Percentiles rank a stretch among this genome's conserved stretches.
Evolutionary conservation across 768 basidiomycete species (phyloP).

Genomic region (Imleria badia): DNA sequence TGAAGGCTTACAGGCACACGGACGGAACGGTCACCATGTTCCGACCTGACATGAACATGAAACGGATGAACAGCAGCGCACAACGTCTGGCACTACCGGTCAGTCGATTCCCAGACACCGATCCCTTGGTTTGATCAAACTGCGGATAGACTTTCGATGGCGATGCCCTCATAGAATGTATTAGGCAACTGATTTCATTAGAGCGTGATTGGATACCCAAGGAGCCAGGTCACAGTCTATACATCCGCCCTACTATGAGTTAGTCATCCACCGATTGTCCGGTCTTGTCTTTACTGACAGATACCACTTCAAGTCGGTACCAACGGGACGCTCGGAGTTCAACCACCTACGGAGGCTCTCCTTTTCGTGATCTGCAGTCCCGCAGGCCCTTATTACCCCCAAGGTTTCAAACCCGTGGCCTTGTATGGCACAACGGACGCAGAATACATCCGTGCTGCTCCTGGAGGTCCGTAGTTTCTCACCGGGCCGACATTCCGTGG

Average conservation of each 20-base stretch:
- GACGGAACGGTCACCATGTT: constrained; percentile 79
- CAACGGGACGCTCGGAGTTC: constrained; percentile 44
- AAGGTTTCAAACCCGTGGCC: constrained; percentile 90
- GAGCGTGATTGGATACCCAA: constrained; percentile 93
- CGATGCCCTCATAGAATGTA: constrained; percentile 68
- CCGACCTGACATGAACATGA: constrained; percentile 97
- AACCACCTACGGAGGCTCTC: constrained; percentile 65
- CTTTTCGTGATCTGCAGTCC: constrained; percentile 64
- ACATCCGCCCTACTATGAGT: constrained; percentile 82
- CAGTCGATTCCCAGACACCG: constrained; percentile 21
- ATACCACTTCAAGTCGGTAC: constrained; percentile 64
- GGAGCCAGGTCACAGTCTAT: constrained; percentile 85
- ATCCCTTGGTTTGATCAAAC: constrained; percentile 2
- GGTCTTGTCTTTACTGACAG: constrained; percentile 2
- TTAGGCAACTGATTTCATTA: constrained; percentile 81
- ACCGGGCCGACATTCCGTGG: neutral
- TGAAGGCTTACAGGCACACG: constrained; percentile 87
- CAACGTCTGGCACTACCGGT: constrained; percentile 75
- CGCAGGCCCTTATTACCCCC: constrained; percentile 77
- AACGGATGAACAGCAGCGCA: constrained; percentile 88
- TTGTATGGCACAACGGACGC: constrained; percentile 68
- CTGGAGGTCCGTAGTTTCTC: constrained; percentile 56
- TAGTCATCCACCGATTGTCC: constrained; percentile 7
- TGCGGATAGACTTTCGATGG: constrained; percentile 68
- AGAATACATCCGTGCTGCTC: constrained; percentile 79